Conservation (phyloP, 208 protist genomes). For the Crithidia bombi region DNA sequence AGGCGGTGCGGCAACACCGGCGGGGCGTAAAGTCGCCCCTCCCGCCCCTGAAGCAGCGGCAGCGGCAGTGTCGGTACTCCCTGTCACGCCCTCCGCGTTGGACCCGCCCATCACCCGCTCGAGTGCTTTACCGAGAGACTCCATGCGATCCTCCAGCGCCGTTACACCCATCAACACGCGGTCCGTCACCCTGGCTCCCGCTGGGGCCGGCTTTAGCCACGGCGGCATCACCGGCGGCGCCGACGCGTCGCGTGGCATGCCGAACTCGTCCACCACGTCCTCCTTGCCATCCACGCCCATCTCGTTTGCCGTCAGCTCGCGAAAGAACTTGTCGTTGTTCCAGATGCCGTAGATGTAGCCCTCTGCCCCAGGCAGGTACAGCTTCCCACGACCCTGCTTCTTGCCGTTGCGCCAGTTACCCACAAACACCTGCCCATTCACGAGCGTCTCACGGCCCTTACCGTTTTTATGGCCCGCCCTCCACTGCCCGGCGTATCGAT, state of each 20-base stretch:
- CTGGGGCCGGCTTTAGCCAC: neutral
- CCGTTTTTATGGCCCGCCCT: slow-evolving; percentile 59
- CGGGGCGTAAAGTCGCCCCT: neutral
- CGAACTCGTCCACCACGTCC: slow-evolving; percentile 43
- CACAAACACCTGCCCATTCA: slow-evolving; percentile 63
- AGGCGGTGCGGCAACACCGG: neutral
- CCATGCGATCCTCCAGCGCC: slow-evolving; percentile 57
- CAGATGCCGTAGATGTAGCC: slow-evolving; percentile 66
- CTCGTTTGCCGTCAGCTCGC: slow-evolving; percentile 62
- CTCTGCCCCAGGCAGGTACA: slow-evolving; percentile 50
- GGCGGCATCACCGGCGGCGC: slow-evolving; percentile 17
- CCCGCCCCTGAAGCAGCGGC: neutral
- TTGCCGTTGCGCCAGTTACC: slow-evolving; percentile 67
- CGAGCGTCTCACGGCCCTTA: slow-evolving; percentile 64
- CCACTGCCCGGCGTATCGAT: slow-evolving; percentile 74
- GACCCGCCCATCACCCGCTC: slow-evolving; percentile 38
- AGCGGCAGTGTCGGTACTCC: neutral
- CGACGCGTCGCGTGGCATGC: slow-evolving; percentile 25
- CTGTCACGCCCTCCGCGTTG: slow-evolving; percentile 1
- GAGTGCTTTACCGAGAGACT: slow-evolving; percentile 53
- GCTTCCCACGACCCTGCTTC: slow-evolving; percentile 69
- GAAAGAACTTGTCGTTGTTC: slow-evolving; percentile 69
- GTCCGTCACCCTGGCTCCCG: slow-evolving; percentile 28
- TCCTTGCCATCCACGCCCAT: slow-evolving; percentile 36
- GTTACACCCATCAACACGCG: slow-evolving; percentile 37